Evolutionary conservation across 2,329 filamentous ascomycete genomes (phyloP).

Genomic region (Pseudocercospora macadamiae): DNA sequence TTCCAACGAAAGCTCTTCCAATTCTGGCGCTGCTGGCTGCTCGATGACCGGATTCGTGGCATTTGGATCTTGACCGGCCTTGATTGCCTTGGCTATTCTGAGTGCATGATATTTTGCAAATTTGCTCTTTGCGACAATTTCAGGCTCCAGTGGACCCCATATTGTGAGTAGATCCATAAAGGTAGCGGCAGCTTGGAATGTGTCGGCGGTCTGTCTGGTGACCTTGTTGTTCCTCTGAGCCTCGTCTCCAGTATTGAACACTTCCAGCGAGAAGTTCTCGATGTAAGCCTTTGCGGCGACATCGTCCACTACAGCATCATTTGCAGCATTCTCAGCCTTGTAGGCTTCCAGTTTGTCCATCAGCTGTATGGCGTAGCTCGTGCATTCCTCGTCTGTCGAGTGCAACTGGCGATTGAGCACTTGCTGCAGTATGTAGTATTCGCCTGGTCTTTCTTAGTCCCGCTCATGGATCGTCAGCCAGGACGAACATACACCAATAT

Average conservation of each 20-base stretch:
- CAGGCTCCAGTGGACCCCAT: slow-evolving; percentile 75
- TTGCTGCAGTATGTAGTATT: slow-evolving; percentile 91
- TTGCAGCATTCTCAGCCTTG: slow-evolving; percentile 71
- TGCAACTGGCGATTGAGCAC: slow-evolving; percentile 83
- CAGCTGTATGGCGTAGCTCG: slow-evolving; percentile 76
- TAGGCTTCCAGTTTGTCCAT: slow-evolving; percentile 91
- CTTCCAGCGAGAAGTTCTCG: slow-evolving; percentile 89
- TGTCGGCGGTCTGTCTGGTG: slow-evolving; percentile 83
- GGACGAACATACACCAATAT: slow-evolving; percentile 81
- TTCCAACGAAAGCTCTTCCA: slow-evolving; percentile 20
- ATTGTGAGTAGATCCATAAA: slow-evolving; percentile 88
- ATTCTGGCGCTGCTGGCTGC: slow-evolving; percentile 18
- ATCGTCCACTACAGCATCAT: slow-evolving; percentile 86
- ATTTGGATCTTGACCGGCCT: slow-evolving; percentile 90
- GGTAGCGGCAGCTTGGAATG: slow-evolving; percentile 87
- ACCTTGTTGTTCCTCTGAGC: slow-evolving; percentile 71
- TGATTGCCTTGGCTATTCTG: slow-evolving; percentile 86
- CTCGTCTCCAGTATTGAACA: slow-evolving; percentile 80
- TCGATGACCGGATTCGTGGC: slow-evolving; percentile 78
- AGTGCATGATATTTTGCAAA: slow-evolving; percentile 96
- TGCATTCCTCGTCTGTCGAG: slow-evolving; percentile 73
- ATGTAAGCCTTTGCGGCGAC: slow-evolving; percentile 86
- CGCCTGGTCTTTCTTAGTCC: slow-evolving; percentile 56
- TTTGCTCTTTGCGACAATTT: slow-evolving; percentile 84
- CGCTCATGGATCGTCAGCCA: neutral